Base-by-base conservation (phyloP, 495 filamentous ascomycete species). In the Aspergillus sparsus region DNA sequence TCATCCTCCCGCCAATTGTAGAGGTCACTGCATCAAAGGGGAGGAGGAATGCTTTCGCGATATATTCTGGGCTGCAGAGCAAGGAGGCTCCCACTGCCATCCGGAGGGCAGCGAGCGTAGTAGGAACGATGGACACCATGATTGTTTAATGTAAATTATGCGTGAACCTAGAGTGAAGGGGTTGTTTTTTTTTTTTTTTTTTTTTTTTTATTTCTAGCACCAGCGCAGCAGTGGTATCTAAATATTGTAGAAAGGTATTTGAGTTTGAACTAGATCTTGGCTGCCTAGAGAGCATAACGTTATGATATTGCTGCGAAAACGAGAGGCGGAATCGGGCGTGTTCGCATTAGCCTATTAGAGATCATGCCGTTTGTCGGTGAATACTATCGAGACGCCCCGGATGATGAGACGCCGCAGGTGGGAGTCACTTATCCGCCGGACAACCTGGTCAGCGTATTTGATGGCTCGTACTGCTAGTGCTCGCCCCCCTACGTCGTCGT, bases 381-480 rank as follows among this genome's bases (percentile, higher is more conserved):
- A 41, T 5, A 41, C 37, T 3, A 41, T 27, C 21, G 3, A 27
- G 21, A 27, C 21, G 21, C 21, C n/a, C n/a, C n/a, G n/a, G n/a
- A n/a, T 15, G 42, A 45, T 45, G 42, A 45, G 42, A 45, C 42
- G 42, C 42, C 42, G 42, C 1, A 45, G n/a, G 42, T 45, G 42
- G 42, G 42, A 15, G 42, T 45, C 10, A 45, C 42, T 1, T 45
- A 45, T 45, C 42, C 18, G 8, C 42, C 42, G 42, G 42, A 45
- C 10, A 45, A 45, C n/a, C 18, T 45, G 42, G 42, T 45, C 12
- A 12, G 12, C 12, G 42, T 45, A 15, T 45, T 45, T 45, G 42
- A 45, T 45, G 42, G 42, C 10, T 45, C 42, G 10, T 45, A 45
- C n/a, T 45, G 42, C 42, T 15, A 45, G 42, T 45, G 42, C 42